Evolutionary conservation across 306 rosid genomes (phyloP).

Genomic region (Abrus pulchellus): DNA sequence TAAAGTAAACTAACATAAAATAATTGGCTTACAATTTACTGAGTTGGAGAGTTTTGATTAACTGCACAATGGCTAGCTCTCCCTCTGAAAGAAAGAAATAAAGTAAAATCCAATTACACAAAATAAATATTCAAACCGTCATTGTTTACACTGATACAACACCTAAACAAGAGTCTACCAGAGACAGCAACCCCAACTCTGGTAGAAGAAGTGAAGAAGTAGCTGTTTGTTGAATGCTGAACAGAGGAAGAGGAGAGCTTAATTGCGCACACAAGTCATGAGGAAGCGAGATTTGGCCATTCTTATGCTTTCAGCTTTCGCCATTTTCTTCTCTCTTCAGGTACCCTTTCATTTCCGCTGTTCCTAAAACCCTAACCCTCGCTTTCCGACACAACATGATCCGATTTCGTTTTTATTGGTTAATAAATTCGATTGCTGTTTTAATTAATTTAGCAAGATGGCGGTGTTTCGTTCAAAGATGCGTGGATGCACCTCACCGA

Average conservation of each 20-base stretch:
- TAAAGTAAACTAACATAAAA: too few relatives aligned
- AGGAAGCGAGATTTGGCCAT: slow-evolving; percentile 99
- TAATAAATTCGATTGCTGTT: slow-evolving; percentile 33
- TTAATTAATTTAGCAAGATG: slow-evolving; percentile 75
- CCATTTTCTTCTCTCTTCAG: slow-evolving; percentile 98
- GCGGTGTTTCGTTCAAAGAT: slow-evolving; percentile 91
- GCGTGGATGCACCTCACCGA: slow-evolving; percentile 97
- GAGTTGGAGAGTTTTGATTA: too few relatives aligned
- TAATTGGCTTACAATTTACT: too few relatives aligned
- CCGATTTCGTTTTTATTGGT: neutral
- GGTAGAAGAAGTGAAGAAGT: slow-evolving; percentile 1
- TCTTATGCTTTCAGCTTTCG: slow-evolving; percentile 97
- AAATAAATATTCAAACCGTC: too few relatives aligned
- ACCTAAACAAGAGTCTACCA: neutral
- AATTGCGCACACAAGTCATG: slow-evolving; percentile 52
- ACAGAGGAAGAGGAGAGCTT: slow-evolving; percentile 7
- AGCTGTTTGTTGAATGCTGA: slow-evolving; percentile 21
- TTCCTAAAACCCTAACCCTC: slow-evolving; percentile 44
- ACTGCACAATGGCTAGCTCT: too few relatives aligned
- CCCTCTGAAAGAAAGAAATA: too few relatives aligned
- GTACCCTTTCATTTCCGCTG: slow-evolving; percentile 43
- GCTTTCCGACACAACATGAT: neutral
- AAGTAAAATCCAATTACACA: too few relatives aligned
- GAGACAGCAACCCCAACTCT: too few relatives aligned
- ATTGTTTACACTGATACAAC: neutral